Conservation (phyloP, 208 protist genomes). For the Trypanosoma boissoni region DNA sequence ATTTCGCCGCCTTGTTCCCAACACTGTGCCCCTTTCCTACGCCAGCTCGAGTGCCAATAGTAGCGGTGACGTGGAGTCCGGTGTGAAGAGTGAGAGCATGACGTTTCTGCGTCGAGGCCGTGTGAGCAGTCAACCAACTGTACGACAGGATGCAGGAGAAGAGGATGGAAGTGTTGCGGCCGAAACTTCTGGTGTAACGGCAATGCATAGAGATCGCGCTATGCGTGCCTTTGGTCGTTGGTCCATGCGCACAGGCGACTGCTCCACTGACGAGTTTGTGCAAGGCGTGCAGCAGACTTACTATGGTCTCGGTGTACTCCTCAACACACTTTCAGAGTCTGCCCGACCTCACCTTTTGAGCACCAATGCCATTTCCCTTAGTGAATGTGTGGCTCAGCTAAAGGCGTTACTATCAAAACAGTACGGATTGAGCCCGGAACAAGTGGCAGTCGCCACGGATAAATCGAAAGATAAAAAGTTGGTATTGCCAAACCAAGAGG, state of each 20-base stretch:
- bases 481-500: not conserved
- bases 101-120: constrained; percentile 11
- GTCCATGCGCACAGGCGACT: constrained; percentile 36
- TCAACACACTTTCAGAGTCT: constrained; percentile 29
- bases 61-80: not conserved
- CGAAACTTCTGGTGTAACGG: not conserved
- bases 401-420: constrained; percentile 23
- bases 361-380: constrained; percentile 11
- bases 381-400: constrained; percentile 15
- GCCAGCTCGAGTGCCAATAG: not conserved
- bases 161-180: constrained; percentile 8
- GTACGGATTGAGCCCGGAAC: constrained; percentile 10
- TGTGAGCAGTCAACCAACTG: not conserved
- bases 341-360: not conserved
- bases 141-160: constrained; percentile 20
- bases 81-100: not conserved
- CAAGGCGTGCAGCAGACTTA: constrained; percentile 70
- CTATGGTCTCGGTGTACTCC: constrained; percentile 44
- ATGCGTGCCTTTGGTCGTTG: constrained; percentile 54
- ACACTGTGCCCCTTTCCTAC: not conserved
- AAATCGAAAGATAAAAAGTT: not conserved
- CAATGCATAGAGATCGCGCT: constrained; percentile 9
- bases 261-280: constrained; percentile 57
- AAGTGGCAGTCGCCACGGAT: not conserved
- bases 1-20: not conserved